phyloP scores from a whole-genome alignment of 495 filamentous ascomycete species.

The Cryomyces minteri region DNA sequence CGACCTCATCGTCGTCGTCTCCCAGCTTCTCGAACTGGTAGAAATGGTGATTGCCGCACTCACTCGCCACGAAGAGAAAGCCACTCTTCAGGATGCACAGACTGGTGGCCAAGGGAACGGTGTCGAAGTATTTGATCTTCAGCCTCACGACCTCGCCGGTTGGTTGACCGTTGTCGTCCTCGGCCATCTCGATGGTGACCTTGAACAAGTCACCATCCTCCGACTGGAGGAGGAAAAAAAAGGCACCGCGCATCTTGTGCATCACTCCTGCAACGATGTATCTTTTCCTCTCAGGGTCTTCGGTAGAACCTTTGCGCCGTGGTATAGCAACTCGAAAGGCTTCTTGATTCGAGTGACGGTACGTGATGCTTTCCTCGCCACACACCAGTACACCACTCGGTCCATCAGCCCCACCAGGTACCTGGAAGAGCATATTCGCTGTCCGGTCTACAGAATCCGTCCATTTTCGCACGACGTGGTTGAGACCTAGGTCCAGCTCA shows the following conservation, averaged over 20 bases:
- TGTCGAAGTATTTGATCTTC: constrained; percentile 97
- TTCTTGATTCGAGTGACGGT: constrained; percentile 81
- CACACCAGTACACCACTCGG: constrained; percentile 92
- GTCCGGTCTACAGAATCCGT: constrained; percentile 82
- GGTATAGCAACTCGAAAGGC: constrained; percentile 82
- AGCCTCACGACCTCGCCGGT: constrained; percentile 65
- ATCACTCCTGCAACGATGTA: constrained; percentile 77
- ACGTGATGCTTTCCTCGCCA: constrained; percentile 84
- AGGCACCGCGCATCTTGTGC: constrained; percentile 92
- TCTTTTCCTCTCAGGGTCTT: constrained; percentile 83
- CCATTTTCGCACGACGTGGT: constrained; percentile 95
- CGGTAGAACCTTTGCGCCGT: constrained; percentile 63
- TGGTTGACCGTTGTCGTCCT: constrained; percentile 58
- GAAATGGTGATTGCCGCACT: constrained; percentile 83
- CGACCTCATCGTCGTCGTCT: constrained; percentile 78
- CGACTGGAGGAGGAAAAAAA: constrained; percentile 91
- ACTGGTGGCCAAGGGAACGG: constrained; percentile 70
- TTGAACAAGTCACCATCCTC: constrained; percentile 98
- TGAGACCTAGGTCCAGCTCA: constrained; percentile 87
- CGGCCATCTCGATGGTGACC: constrained; percentile 76
- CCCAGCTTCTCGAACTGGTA: constrained; percentile 96
- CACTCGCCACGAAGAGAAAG: constrained; percentile 83
- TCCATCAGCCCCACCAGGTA: constrained; percentile 83
- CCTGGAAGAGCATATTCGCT: constrained; percentile 80
- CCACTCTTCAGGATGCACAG: constrained; percentile 90